phyloP scores from a whole-genome alignment of 164 flowering plant species.

The Hamamelis virginiana region DNA sequence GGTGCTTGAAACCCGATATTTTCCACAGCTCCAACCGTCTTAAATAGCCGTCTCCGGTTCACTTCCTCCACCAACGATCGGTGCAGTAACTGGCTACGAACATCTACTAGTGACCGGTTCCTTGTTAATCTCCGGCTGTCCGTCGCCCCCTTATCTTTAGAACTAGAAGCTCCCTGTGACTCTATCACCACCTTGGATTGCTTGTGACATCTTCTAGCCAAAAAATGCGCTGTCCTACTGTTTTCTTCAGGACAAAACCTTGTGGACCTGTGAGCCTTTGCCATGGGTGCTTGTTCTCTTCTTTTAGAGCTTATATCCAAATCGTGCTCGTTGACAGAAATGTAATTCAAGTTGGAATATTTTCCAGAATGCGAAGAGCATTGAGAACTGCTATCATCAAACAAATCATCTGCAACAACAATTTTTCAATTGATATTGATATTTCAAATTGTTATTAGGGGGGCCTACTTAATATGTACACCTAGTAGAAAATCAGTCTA shows the following conservation, averaged over 20 bases:
- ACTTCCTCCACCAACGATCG: constrained; percentile 56
- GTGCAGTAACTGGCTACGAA: constrained; percentile 49
- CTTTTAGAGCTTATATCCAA: constrained; percentile 16
- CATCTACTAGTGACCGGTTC: constrained; percentile 52
- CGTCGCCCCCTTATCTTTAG: constrained; percentile 14
- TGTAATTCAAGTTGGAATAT: constrained; percentile 43
- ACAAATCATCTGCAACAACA: constrained; percentile 40
- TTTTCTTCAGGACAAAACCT: constrained; percentile 42
- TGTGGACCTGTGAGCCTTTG: constrained; percentile 29
- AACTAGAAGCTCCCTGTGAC: constrained; percentile 16
- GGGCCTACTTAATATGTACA: too few species aligned
- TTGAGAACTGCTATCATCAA: constrained; percentile 50
- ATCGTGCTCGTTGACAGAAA: constrained; percentile 34
- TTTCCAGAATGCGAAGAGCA: constrained; percentile 47
- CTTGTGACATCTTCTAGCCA: constrained; percentile 15
- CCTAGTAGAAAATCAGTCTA: too few species aligned
- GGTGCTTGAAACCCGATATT: constrained; percentile 54
- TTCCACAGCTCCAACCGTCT: constrained; percentile 53
- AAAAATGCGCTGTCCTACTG: constrained; percentile 7
- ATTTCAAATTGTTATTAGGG: not conserved
- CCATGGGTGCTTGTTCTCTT: constrained; percentile 6
- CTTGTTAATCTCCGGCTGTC: constrained; percentile 36
- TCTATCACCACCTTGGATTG: constrained; percentile 21
- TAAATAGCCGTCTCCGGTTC: constrained; percentile 40
- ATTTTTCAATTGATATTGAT: not conserved